Evolutionary conservation across 225 moss, liverwort and hornwort genomes (phyloP).

Genomic region (Polytrichum commune): DNA sequence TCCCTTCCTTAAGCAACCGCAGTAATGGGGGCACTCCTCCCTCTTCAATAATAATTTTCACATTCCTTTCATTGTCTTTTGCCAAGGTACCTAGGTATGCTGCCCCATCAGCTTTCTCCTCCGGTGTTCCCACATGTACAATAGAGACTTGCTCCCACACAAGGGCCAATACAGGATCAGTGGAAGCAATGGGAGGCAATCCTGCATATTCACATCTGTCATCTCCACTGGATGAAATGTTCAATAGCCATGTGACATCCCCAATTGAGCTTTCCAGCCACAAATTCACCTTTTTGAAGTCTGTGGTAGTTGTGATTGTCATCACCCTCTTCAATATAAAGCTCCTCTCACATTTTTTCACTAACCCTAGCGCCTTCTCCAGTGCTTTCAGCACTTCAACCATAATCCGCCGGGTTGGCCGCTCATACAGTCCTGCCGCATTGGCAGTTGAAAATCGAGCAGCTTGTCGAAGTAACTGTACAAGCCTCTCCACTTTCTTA

Average conservation of each 20-base stretch:
- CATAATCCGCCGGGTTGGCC: slow-evolving; percentile 56
- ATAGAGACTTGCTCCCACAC: slow-evolving; percentile 60
- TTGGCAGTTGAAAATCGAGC: slow-evolving; percentile 40
- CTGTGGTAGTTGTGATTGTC: slow-evolving; percentile 52
- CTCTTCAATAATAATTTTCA: slow-evolving; percentile 62
- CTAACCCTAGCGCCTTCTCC: slow-evolving; percentile 42
- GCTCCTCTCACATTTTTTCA: slow-evolving; percentile 57
- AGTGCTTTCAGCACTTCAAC: slow-evolving; percentile 48
- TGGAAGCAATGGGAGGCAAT: slow-evolving; percentile 51
- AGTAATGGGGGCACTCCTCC: slow-evolving; percentile 55
- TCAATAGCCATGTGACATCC: slow-evolving; percentile 58
- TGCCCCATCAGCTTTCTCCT: slow-evolving; percentile 37
- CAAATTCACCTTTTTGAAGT: slow-evolving; percentile 49
- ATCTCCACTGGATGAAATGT: slow-evolving; percentile 53
- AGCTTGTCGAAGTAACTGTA: slow-evolving; percentile 51
- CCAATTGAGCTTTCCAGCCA: slow-evolving; percentile 50
- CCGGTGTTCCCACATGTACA: slow-evolving; percentile 46
- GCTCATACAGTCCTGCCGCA: slow-evolving; percentile 34
- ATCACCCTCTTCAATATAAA: slow-evolving; percentile 59
- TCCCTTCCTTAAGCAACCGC: slow-evolving; percentile 52
- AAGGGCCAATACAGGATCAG: slow-evolving; percentile 40
- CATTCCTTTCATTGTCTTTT: slow-evolving; percentile 39
- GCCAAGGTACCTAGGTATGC: slow-evolving; percentile 30
- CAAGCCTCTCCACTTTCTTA: slow-evolving; percentile 53
- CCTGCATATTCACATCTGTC: slow-evolving; percentile 50